These are phyloP conservation scores for Trichoderma atroviride DNA, from an alignment of 2,329 filamentous ascomycete genomes.

Conservation along the genomic window DNA sequence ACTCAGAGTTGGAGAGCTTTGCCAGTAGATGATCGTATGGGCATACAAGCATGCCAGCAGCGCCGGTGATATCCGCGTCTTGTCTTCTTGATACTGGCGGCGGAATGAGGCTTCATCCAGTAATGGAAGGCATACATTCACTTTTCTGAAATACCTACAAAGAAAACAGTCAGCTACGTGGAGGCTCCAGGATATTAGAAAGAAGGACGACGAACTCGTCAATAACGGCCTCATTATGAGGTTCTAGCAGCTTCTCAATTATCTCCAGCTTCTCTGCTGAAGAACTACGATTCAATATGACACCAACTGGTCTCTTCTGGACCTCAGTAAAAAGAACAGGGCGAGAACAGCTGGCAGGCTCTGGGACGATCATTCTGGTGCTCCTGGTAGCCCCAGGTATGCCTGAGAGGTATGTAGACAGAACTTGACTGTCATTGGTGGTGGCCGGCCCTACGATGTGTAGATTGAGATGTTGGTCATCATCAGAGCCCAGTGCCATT, in stretches of 20 bases:
- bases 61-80: conserved; percentile 56
- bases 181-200: neutral
- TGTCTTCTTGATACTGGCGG: conserved; percentile 48
- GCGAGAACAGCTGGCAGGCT: conserved; percentile 37
- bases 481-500: conserved; percentile 38
- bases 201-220: conserved; percentile 39
- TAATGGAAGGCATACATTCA: conserved; percentile 64
- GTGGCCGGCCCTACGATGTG: conserved; percentile 63
- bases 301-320: conserved; percentile 49
- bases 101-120: conserved; percentile 59
- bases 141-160: conserved; percentile 55
- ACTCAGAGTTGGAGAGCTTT: conserved; percentile 47
- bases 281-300: conserved; percentile 42
- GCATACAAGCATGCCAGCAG: conserved; percentile 61
- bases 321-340: conserved; percentile 53
- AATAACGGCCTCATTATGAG: conserved; percentile 54
- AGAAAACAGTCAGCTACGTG: conserved; percentile 34
- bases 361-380: conserved; percentile 38
- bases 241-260: conserved; percentile 62
- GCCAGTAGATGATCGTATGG: conserved; percentile 61
- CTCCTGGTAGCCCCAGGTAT: conserved; percentile 37
- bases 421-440: conserved; percentile 61
- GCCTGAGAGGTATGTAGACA: conserved; percentile 58
- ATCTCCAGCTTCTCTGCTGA: conserved; percentile 55
- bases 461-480: conserved; percentile 46